Base-by-base conservation (phyloP, 2,329 filamentous ascomycete genomes). In the Scolecobasidium constrictum region DNA sequence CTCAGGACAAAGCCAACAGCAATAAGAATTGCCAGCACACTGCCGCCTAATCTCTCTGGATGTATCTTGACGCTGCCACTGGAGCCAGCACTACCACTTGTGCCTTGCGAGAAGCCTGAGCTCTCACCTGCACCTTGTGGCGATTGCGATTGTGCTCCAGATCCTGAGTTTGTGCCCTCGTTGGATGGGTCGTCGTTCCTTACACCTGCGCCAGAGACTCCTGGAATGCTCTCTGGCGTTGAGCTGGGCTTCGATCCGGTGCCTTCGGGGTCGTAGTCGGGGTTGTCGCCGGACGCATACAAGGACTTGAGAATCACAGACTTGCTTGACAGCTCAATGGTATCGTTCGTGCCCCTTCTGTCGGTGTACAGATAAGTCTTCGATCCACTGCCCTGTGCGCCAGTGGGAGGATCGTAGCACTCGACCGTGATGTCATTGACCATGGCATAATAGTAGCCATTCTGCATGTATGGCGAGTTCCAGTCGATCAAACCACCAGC, bases 401-500 rank as follows among this genome's bases (percentile, higher is more conserved):
- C 83, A 17, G 75, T 72, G 21, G 90, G 92, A 3, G 86, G 78
- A 52, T 88, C 73, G 70, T 84, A 96, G 78, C 92, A 98, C 51
- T 87, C 67, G 26, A 96, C 78, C n/a, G 69, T 73, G 46, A 98
- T 77, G 43, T 87, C 77, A 43, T 77, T 71, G 54, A 95, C 77
- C 35, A 75, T 77, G 42, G 87, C 83, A 59, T 83, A 95, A 71
- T 92, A 94, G 71, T 95, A 96, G 22, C 86, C 85, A 56, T 85
- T 73, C 65, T 86, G 69, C 71, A 96, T 90, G 62, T 93, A 84
- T 16, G 71, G 67, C 50, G 75, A 77, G 58, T 83, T 68, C 90
- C 92, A 98, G 69, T 94, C 74, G 49, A 98, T 90, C 41, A 75
- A 66, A 53, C 92, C 92, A 56, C 92, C 92, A 15, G 90, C 86